Base-by-base conservation (phyloP, 2,329 filamentous ascomycete species). In the Fusarium illudens region DNA sequence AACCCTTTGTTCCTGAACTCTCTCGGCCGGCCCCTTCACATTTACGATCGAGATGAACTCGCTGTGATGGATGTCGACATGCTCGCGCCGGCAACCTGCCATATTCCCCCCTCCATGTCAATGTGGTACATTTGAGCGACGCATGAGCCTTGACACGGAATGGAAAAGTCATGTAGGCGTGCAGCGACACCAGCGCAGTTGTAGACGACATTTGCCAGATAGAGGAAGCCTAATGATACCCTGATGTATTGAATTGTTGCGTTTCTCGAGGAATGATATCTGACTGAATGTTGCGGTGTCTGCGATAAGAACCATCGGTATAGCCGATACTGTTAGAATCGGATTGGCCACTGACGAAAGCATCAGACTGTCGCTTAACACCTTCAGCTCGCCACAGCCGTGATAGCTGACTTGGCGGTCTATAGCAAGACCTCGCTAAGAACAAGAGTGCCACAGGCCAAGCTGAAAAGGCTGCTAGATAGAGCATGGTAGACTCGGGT, bases 221-320 rank as follows among this genome's bases (percentile, higher is more conserved):
- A 63, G 73, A 72, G 70, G 71, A 75, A 76, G 72, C 68, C 71
- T 74, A 79, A 79, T 79, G 77, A 80, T 80, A 80, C 79, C 79
- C 79, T 72, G 73, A 72, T 75, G 71, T 75, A 70, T 72, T 75
- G 64, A 71, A 66, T 20, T 25, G 36, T 52, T 56, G 32, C 4
- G 29, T 36, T 34, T 20, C 19, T 15, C n/a, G 4, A n/a, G 4
- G 3, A 13, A 58, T 65, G 51, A 62, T 44, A 25, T 27, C 13
- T 27, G 37, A 15, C 6, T 22, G 19, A 36, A 36, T 9, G 4
- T 50, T 12, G 4, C 3, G 2, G 19, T 50, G 12, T 48, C 17
- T 50, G 33, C 6, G n/a, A 50, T 32, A 50, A 33, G 48, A 50
- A 20, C 11, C 9, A 27, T 20, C 48, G 39, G 39, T 46, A 46